A percentile compares a stretch with the other conserved stretches of the same genome.
phyloP scores from a whole-genome alignment of 2,329 filamentous ascomycete species.

The Apiospora koreana region DNA sequence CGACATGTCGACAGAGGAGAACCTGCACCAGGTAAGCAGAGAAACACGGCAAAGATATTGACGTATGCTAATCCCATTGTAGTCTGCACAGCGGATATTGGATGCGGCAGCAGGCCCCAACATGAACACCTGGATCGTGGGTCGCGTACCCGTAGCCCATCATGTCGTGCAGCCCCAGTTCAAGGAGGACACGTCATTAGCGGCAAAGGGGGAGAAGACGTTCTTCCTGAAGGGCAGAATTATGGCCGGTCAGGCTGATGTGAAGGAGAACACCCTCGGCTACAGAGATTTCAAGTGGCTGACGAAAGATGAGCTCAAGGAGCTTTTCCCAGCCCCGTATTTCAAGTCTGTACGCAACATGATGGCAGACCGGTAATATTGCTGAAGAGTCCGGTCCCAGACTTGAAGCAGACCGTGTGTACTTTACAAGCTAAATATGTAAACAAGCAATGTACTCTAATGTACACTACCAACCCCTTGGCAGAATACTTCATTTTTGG shows the following conservation, averaged over 20 bases:
- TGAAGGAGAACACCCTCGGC: constrained; percentile 70
- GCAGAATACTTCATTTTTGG: no score
- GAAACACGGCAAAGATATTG: no score
- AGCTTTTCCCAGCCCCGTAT: constrained; percentile 67
- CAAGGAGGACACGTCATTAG: constrained; percentile 43
- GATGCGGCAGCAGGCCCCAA: constrained; percentile 79
- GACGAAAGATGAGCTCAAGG: constrained; percentile 81
- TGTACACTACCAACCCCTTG: constrained; percentile 10
- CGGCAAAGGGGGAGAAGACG: constrained; percentile 70
- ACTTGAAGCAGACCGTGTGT: constrained; percentile 19
- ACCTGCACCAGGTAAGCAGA: constrained; percentile 74
- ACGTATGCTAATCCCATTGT: constrained; percentile 12
- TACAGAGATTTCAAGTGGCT: constrained; percentile 90
- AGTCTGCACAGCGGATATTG: constrained; percentile 83
- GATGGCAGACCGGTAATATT: constrained; percentile 71
- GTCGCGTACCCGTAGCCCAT: constrained; percentile 85
- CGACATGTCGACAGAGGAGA: constrained; percentile 68
- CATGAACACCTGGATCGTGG: constrained; percentile 99
- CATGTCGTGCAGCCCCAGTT: constrained; percentile 57
- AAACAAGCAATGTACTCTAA: constrained; percentile 17
- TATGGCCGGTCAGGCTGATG: constrained; percentile 91
- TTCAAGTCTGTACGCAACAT: constrained; percentile 78
- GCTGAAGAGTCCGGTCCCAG: neutral
- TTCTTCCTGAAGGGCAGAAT: constrained; percentile 98
- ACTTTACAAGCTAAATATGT: constrained; percentile 17